Evolutionary conservation across 371 early-diverging fungal genomes (phyloP).

Genomic region (Apophysomyces trapeziformis): DNA sequence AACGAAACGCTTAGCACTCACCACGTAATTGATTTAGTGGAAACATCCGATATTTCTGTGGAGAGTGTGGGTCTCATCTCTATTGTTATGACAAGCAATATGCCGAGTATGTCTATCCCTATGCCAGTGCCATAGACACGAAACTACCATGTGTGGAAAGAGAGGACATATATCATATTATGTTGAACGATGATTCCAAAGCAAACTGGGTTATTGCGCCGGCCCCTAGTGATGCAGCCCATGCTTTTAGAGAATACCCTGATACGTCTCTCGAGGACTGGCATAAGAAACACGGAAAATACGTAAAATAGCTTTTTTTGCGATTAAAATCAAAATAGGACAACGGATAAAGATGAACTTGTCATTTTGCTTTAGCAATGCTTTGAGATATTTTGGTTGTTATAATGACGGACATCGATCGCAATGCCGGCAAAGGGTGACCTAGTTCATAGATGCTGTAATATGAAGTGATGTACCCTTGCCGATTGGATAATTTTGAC

Average conservation of each 20-base stretch:
- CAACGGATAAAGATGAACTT: no score
- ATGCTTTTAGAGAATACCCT: slow-evolving; percentile 42
- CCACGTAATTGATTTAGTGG: slow-evolving; percentile 28
- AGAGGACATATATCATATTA: slow-evolving; percentile 35
- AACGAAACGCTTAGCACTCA: neutral
- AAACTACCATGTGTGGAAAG: slow-evolving; percentile 26
- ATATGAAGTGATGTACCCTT: no score
- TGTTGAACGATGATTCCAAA: slow-evolving; percentile 35
- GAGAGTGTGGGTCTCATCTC: slow-evolving; percentile 47
- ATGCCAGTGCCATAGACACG: slow-evolving; percentile 52
- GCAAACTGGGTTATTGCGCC: slow-evolving; percentile 45
- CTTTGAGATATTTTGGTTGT: no score
- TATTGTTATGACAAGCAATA: slow-evolving; percentile 43
- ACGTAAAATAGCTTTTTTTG: no score
- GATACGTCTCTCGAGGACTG: slow-evolving; percentile 48
- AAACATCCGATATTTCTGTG: slow-evolving; percentile 49
- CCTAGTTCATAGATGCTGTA: no score
- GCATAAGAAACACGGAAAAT: slow-evolving; percentile 32
- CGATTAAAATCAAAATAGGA: no score
- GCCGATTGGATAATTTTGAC: no score
- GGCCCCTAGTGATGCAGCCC: slow-evolving; percentile 5
- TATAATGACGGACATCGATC: no score
- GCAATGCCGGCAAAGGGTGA: no score
- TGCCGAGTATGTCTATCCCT: slow-evolving; percentile 42
- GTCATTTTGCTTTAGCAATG: no score